These are phyloP conservation scores for Neofusicoccum cordaticola DNA, from an alignment of 2,329 filamentous ascomycete genomes.

Conservation along the genomic window DNA sequence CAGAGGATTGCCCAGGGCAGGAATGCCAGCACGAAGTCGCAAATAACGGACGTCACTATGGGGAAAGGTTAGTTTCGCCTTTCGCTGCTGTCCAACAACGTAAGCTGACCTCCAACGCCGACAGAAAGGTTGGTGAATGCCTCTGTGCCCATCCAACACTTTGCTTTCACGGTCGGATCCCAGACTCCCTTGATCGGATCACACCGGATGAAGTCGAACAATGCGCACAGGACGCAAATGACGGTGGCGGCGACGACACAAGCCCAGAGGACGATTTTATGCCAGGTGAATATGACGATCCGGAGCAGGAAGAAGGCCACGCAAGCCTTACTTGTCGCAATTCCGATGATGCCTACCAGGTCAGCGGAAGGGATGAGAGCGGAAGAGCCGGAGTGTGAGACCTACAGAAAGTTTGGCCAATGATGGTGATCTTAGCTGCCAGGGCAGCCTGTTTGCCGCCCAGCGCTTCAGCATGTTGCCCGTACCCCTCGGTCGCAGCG, in stretches of 20 bases:
- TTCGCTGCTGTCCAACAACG: not conserved
- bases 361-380: not conserved
- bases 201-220: constrained; percentile 29
- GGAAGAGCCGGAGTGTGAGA: not conserved
- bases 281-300: constrained; percentile 30
- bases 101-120: not conserved
- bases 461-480: constrained; percentile 25
- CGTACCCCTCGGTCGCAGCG: constrained; percentile 28
- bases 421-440: constrained; percentile 32
- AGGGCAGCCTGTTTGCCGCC: constrained; percentile 26
- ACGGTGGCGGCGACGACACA: constrained; percentile 28
- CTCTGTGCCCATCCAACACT: constrained; percentile 26
- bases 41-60: constrained; percentile 33
- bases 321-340: constrained; percentile 30
- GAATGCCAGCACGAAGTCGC: constrained; percentile 36
- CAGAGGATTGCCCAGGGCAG: constrained; percentile 34
- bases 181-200: constrained; percentile 28
- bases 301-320: constrained; percentile 32
- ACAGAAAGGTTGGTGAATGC: constrained; percentile 22
- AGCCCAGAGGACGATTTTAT: constrained; percentile 30
- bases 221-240: constrained; percentile 28
- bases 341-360: constrained; percentile 25
- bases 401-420: constrained; percentile 30
- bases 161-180: constrained; percentile 24
- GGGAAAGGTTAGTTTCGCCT: not conserved